Percentiles rank a stretch among this genome's conserved stretches.
Evolutionary conservation across 352 stramenopile species (phyloP).

Genomic region (Pythium utonaiense): DNA sequence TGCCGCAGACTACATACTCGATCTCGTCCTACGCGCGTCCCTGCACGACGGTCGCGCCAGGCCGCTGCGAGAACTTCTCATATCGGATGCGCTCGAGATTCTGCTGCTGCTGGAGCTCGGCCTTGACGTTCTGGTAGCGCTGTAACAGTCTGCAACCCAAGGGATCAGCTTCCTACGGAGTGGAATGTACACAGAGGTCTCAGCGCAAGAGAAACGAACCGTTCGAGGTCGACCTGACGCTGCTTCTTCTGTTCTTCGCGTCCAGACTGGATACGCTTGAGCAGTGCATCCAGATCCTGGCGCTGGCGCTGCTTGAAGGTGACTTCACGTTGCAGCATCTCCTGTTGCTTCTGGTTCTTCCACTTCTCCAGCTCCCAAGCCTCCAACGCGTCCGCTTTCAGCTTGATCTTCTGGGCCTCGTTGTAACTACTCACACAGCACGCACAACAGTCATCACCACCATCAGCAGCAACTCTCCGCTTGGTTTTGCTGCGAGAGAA

Average conservation of each 20-base stretch:
- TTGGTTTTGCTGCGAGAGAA: not conserved
- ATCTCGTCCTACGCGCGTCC: slow-evolving; percentile 16
- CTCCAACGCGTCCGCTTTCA: slow-evolving; percentile 93
- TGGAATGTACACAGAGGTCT: no score
- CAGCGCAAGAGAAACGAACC: slow-evolving; percentile 25
- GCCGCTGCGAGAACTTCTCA: slow-evolving; percentile 69
- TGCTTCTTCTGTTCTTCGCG: slow-evolving; percentile 95
- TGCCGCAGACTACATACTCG: slow-evolving; percentile 12
- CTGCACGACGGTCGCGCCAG: slow-evolving; percentile 14
- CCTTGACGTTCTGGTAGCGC: slow-evolving; percentile 95
- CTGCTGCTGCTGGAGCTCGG: slow-evolving; percentile 92
- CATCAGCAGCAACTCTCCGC: not conserved
- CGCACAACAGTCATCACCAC: no score
- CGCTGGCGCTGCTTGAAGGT: slow-evolving; percentile 94
- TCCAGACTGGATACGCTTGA: slow-evolving; percentile 93
- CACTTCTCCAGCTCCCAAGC: slow-evolving; percentile 95
- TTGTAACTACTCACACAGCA: slow-evolving; percentile 59
- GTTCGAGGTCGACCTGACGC: slow-evolving; percentile 91
- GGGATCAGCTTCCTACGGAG: no score
- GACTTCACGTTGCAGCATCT: slow-evolving; percentile 93
- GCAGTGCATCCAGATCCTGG: slow-evolving; percentile 90
- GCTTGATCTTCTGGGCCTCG: slow-evolving; percentile 96
- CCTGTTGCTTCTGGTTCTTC: slow-evolving; percentile 92
- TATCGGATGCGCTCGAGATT: slow-evolving; percentile 90
- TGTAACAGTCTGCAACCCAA: slow-evolving; percentile 65